Evolutionary conservation across 768 basidiomycete genomes (phyloP).

Genomic region (Leccinum barrowsii): DNA sequence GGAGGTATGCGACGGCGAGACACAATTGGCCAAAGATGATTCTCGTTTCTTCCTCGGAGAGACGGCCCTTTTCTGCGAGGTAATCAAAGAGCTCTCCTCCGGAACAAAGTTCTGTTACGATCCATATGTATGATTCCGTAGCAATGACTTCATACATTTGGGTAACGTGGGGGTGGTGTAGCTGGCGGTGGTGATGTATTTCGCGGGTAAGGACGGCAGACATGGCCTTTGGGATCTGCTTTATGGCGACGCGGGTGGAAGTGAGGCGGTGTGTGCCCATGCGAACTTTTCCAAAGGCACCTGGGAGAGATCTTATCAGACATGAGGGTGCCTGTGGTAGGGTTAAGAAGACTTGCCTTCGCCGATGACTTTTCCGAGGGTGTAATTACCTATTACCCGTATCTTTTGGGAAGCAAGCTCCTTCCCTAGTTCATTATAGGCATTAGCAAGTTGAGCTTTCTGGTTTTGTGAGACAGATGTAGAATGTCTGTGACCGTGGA

Average conservation of each 20-base stretch:
- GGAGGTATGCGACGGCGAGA: slow-evolving; percentile 90
- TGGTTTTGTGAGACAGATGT: slow-evolving; percentile 67
- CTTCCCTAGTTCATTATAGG: slow-evolving; percentile 96
- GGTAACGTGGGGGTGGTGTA: slow-evolving; percentile 93
- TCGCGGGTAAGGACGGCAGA: slow-evolving; percentile 91
- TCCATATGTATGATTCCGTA: slow-evolving; percentile 93
- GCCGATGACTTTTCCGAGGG: slow-evolving; percentile 88
- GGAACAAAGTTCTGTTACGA: slow-evolving; percentile 93
- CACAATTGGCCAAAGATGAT: slow-evolving; percentile 94
- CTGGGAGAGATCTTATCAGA: slow-evolving; percentile 41
- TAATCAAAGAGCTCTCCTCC: slow-evolving; percentile 99
- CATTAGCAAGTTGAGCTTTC: slow-evolving; percentile 87
- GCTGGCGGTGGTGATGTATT: slow-evolving; percentile 95
- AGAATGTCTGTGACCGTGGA: slow-evolving; percentile 57
- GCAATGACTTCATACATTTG: slow-evolving; percentile 98
- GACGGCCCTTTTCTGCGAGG: slow-evolving; percentile 88
- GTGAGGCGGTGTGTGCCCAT: slow-evolving; percentile 93
- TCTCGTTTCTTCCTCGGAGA: slow-evolving; percentile 80
- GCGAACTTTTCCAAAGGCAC: slow-evolving; percentile 93
- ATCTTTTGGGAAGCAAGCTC: slow-evolving; percentile 90
- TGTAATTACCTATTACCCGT: slow-evolving; percentile 92
- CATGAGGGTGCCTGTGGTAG: slow-evolving; percentile 8
- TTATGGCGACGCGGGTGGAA: slow-evolving; percentile 89
- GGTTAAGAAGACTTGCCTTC: slow-evolving; percentile 61
- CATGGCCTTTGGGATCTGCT: slow-evolving; percentile 94